Base-by-base conservation (phyloP, 768 basidiomycete species). In the Podaxis sp. region DNA sequence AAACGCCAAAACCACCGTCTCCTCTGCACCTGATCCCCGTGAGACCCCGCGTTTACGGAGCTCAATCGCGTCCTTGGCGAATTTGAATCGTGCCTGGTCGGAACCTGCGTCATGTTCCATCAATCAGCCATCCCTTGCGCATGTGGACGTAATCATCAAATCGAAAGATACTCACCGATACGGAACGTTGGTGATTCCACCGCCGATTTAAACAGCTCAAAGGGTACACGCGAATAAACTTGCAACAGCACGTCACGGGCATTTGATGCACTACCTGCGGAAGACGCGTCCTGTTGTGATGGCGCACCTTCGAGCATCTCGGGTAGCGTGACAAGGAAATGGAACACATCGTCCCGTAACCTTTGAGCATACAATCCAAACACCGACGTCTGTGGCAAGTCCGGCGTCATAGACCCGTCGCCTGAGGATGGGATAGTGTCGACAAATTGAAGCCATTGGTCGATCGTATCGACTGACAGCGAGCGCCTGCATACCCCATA, bases 1-100 rank as follows among this genome's bases (percentile, higher is more conserved):
- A 76, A 95, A 94, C 40, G 92, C 93, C 67, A 96, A 80, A 57
- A 96, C 93, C 47, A 96, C 93, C n/a, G 91, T 92, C 76, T 95
- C 93, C 74, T 92, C 91, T 63, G 85, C 86, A 60, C 89, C 86
- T 64, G 82, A 77, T 57, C 85, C 88, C 65, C 87, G 85, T 51
- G 85, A 83, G 71, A 87, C 82, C n/a, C 87, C 86, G 70, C 85
- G 86, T 75, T 93, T 96, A 67, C 94, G 83, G 68, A 88, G 69
- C 68, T 92, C 90, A 69, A 96, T 89, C 12, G 88, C 91, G 66
- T 93, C 92, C 74, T 95, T 96, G 3, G 93, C 93, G 75, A 96
- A 96, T 70, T 89, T 90, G 78, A 95, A 97, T 51, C 94, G 86
- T 64, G 86, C 85, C 72, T 95, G 93, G 75, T 92, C 91, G 62